phyloP scores from a whole-genome alignment of 768 basidiomycete species.

The Tricholoma sp. region DNA sequence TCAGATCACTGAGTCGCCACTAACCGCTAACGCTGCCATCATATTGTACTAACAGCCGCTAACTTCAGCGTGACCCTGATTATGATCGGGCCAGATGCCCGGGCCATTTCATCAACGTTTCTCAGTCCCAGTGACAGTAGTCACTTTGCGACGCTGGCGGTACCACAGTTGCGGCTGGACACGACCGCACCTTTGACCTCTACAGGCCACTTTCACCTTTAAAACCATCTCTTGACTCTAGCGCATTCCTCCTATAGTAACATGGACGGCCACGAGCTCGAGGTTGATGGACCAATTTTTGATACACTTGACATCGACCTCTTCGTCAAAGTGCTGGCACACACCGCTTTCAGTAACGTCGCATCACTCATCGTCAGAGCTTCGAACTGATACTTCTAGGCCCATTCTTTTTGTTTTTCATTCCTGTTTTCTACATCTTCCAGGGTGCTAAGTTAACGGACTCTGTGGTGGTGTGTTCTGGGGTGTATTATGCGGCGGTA shows the following conservation, averaged over 20 bases:
- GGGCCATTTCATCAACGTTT: too few species aligned
- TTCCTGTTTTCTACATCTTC: slow-evolving; percentile 75
- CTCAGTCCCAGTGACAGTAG: too few species aligned
- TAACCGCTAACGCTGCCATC: too few species aligned
- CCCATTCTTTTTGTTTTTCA: slow-evolving; percentile 78
- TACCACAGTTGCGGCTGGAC: background rate
- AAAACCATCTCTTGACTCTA: slow-evolving; percentile 16
- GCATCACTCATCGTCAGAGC: background rate
- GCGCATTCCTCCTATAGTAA: background rate
- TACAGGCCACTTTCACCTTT: background rate
- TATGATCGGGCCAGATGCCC: too few species aligned
- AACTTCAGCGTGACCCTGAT: too few species aligned
- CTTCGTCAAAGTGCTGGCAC: slow-evolving; percentile 69
- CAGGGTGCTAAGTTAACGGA: slow-evolving; percentile 54
- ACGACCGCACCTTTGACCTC: background rate
- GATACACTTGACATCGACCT: slow-evolving; percentile 76
- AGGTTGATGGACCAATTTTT: slow-evolving; percentile 46
- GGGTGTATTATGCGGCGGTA: slow-evolving; percentile 53
- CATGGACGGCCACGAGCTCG: slow-evolving; percentile 23
- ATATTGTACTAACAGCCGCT: too few species aligned
- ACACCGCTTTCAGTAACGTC: slow-evolving; percentile 74
- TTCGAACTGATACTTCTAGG: slow-evolving; percentile 34
- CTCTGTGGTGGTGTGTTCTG: slow-evolving; percentile 45
- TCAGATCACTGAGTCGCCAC: too few species aligned
- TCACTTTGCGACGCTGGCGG: too few species aligned